Base-by-base conservation (phyloP, 306 rosid species). In the Coriaria nepalensis region DNA sequence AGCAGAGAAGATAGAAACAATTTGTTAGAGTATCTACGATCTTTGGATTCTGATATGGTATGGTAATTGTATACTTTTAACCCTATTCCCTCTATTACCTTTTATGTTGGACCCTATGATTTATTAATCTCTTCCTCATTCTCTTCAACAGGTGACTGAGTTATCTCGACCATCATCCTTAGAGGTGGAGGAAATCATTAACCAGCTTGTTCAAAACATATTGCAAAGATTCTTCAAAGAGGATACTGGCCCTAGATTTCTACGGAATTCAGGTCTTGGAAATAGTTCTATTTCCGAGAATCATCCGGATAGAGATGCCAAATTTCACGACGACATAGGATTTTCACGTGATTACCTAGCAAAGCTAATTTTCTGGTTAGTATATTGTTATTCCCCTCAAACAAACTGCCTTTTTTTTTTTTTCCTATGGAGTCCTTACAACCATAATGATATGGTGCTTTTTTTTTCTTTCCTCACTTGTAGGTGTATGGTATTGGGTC, bases 401-500 rank as follows among this genome's bases (percentile, higher is more conserved):
- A 20, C 29, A 20, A 20, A 20, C 29, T 20, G 29, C 29, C 29
- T 20, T 20, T 20, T n/a, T n/a, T n/a, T n/a, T n/a, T n/a, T n/a
- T n/a, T n/a, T 20, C 29, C 3, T 20, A 20, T 20, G 29, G 29
- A 20, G 29, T 20, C 29, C 29, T 20, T 20, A 20, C 1, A 20
- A 20, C 29, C 3, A 3, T 20, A 20, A 20, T 20, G 29, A 20
- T 3, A 20, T 20, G 29, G 29, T 20, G 29, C 29, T 20, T 20
- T 20, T 20, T 20, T 65, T 53, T 37, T 44, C 35, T 12, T 55
- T 38, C 29, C 29, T 3, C 29, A 20, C 58, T 67, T 45, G 63
- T 86, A 92, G 98, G 98, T 92, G 98, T 60, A 92, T 92, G 98
- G 70, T 92, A 49, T 66, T 92, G 68, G 98, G 98, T 48, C 98